phyloP scores from a whole-genome alignment of 495 filamentous ascomycete species.

The Neurospora sublineolata region DNA sequence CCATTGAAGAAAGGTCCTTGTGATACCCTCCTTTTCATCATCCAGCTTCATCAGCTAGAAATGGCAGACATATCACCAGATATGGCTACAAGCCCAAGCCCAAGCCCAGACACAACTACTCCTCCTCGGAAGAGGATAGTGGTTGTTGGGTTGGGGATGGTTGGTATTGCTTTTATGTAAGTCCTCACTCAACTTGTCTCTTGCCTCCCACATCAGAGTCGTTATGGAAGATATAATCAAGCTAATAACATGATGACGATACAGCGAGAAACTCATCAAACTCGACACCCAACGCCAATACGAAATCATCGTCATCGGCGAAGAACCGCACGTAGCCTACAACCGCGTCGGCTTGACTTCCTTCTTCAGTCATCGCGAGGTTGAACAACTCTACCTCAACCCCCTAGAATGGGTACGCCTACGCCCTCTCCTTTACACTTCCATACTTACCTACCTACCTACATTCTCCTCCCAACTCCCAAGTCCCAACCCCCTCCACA shows the following conservation, averaged over 20 bases:
- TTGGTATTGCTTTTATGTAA: constrained; percentile 88
- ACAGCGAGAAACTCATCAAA: constrained; percentile 77
- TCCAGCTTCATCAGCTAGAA: neutral
- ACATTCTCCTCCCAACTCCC: neutral
- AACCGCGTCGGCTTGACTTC: constrained; percentile 92
- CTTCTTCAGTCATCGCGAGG: constrained; percentile 83
- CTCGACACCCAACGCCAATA: constrained; percentile 71
- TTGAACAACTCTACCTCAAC: constrained; percentile 86
- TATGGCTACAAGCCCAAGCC: constrained; percentile 19
- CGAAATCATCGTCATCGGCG: constrained; percentile 82
- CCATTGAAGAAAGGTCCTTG: neutral
- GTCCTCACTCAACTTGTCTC: constrained; percentile 11
- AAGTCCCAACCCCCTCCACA: too few relatives aligned
- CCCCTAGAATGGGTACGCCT: constrained; percentile 71
- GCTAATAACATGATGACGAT: neutral
- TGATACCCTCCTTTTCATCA: neutral
- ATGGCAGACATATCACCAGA: neutral
- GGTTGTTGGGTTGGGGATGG: constrained; percentile 89
- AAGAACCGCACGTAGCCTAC: constrained; percentile 86
- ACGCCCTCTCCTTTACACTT: neutral
- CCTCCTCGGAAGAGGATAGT: constrained; percentile 56
- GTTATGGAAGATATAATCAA: neutral
- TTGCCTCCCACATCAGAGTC: neutral
- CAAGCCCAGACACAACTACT: neutral
- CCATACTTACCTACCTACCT: neutral